Evolutionary conservation across 345 rosid species (phyloP).

Genomic region (Arabidopsis suecica): DNA sequence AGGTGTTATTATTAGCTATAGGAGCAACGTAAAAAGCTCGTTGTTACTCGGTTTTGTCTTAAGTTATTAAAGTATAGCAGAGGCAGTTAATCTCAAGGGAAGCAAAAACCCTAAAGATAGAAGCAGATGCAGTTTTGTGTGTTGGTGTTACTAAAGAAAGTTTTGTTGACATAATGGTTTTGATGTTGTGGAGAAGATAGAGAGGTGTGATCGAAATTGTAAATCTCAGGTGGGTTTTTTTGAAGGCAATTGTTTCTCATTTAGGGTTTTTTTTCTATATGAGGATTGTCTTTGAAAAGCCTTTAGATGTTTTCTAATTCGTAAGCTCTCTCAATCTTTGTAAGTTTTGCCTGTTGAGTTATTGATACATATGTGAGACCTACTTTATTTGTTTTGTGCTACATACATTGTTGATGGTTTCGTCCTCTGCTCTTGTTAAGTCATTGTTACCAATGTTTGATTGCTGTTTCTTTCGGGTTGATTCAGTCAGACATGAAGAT

Average conservation of each 20-base stretch:
- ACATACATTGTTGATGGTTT: neutral
- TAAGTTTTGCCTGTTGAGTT: conserved; percentile 46
- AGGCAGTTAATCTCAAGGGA: conserved; percentile 33
- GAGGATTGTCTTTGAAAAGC: conserved; percentile 18
- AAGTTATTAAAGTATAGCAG: conserved; percentile 41
- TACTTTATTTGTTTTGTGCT: conserved; percentile 29
- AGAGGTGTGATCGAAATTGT: conserved; percentile 17
- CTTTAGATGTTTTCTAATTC: conserved; percentile 7
- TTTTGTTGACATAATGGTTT: conserved; percentile 41
- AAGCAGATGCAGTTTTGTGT: conserved; percentile 44
- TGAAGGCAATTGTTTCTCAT: neutral
- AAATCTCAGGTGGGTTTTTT: conserved; percentile 10
- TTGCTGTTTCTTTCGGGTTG: neutral
- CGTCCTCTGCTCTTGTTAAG: neutral
- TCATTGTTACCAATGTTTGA: neutral
- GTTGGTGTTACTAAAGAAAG: conserved; percentile 41
- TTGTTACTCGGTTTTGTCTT: conserved; percentile 22
- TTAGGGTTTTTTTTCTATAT: too few relatives aligned
- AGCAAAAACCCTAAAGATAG: conserved; percentile 32
- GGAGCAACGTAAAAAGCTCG: conserved; percentile 32
- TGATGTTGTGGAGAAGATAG: conserved; percentile 32
- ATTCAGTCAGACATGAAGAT: too few relatives aligned
- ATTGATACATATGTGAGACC: conserved; percentile 36
- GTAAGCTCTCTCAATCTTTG: conserved; percentile 40
- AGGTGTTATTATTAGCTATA: conserved; percentile 47